Base-by-base conservation (phyloP, 2,329 filamentous ascomycete species). In the Colletotrichum chlorophyti region DNA sequence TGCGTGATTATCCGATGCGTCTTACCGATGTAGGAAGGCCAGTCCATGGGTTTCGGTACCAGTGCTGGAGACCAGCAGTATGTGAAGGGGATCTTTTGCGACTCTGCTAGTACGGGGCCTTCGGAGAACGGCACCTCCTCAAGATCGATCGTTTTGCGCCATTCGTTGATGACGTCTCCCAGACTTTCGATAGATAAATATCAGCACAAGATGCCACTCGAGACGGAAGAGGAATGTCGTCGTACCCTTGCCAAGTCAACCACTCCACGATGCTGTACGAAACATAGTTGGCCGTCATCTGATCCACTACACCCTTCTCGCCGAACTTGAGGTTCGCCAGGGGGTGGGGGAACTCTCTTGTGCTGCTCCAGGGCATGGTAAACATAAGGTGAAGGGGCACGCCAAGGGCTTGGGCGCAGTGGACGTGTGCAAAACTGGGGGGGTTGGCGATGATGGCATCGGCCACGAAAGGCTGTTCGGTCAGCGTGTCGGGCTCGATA, bases 51-150 rank as follows among this genome's bases (percentile, higher is more conserved):
- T 64, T 90, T 90, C 0, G 85, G 82, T 1, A 90, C 85, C 12
- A 90, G 70, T 4, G 85, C 80, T 0, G 87, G 85, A 0, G 87
- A 90, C 90, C 90, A 93, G 69, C 90, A 91, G 65, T 93, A 94
- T 0, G 91, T 92, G 58, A 88, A 89, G 0, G 91, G 90, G 6
- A 93, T 81, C 38, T 80, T 80, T 15, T 93, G 72, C 6, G 87
- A 84, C 47, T 85, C 84, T 1, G 90, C 73, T 72, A 93, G 84
- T 15, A 86, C 85, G 6, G 90, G 89, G 1, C 88, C 90, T 76
- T 87, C 91, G 35, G 91, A 84, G 24, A 88, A 77, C 64, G 86
- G 88, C 34, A 93, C 79, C 0, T 86, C 81, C 51, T 91, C 89
- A 1, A 93, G 74, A 11, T 86, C 84, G 34, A 81, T 81, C 51